Evolutionary conservation across 495 filamentous ascomycete species (phyloP), one percentile per base, ranked within the genome.

Genomic region (Podospora fimiseda): DNA sequence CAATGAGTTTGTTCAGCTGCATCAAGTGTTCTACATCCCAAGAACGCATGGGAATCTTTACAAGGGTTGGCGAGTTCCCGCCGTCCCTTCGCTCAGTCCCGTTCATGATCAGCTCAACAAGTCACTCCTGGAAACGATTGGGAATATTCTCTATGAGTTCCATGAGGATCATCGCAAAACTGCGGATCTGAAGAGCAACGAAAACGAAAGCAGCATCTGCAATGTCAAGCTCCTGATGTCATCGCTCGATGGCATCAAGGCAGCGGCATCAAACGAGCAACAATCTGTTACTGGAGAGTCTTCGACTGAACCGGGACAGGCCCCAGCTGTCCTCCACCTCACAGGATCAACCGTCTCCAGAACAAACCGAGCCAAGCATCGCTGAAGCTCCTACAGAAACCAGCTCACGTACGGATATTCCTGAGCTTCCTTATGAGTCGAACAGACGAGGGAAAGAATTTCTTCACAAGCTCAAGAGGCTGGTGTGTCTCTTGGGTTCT

Each of bases 41-140:
- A 60, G 38, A 47, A 60, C 60, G 3, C 74, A 79, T 53, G 74
- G 74, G 7, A 66, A 46, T 21, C 22, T 78, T 36, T 78, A 79
- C 43, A 54, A 58, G 0, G 58, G 54, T 0, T 74, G 70, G 70
- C 57, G 65, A 2, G 43, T 72, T 1, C 69, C 66, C 0, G 21
- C 50, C 0, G 22, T 59, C 7, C 22, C 48, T 36, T 16, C 20
- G 1, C 33, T 59, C 30, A 18, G 38, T 21, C n/a, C 27, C 2
- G 33, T 49, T 2, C 54, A 49, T 9, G 24, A 21, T 3, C 42
- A 23, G 39, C 43, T 65, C 19, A 53, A 58, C 23, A 19, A 24
- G 3, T 6, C 42, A 1, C 36, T 65, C 41, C 54, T 56, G 39
- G 15, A 0, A 3, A 21, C 24, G 24, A 56, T 62, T 19, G 21